Percentiles rank a stretch among this genome's conserved stretches.
Conservation (phyloP, 495 filamentous ascomycete genomes). For the Penicillium longicatenatum region DNA sequence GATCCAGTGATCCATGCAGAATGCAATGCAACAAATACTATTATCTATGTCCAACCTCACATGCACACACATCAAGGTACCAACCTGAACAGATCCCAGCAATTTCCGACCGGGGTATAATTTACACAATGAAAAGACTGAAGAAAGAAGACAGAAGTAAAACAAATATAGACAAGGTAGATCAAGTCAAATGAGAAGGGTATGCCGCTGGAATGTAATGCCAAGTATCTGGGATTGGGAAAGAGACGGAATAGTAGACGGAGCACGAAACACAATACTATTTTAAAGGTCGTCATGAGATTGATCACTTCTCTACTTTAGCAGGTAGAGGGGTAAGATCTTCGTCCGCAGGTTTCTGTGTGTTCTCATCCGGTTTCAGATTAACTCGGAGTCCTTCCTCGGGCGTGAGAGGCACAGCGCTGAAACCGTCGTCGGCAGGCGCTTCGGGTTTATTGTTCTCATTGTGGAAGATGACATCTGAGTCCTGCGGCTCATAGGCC, state of each 20-base stretch:
- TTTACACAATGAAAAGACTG: background rate
- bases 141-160: background rate
- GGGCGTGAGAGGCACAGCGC: conserved; percentile 21
- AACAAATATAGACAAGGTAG: conserved; percentile 1
- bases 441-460: conserved; percentile 5
- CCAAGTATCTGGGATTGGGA: conserved; percentile 6
- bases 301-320: conserved; percentile 4
- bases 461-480: background rate
- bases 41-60: conserved; percentile 9
- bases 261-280: too few species aligned
- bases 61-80: background rate
- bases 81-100: background rate
- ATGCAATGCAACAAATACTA: conserved; percentile 6
- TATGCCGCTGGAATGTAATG: conserved; percentile 17
- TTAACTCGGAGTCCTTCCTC: conserved; percentile 17
- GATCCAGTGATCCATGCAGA: background rate
- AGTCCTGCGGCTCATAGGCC: conserved; percentile 12
- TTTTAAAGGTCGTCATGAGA: background rate
- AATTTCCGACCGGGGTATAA: background rate
- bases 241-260: background rate
- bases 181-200: conserved; percentile 8
- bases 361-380: conserved; percentile 9
- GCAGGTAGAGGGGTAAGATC: conserved; percentile 12
- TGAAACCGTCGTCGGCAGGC: conserved; percentile 22
- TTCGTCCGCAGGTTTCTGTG: background rate